phyloP scores from a whole-genome alignment of 768 basidiomycete species.

The Russula earlei region DNA sequence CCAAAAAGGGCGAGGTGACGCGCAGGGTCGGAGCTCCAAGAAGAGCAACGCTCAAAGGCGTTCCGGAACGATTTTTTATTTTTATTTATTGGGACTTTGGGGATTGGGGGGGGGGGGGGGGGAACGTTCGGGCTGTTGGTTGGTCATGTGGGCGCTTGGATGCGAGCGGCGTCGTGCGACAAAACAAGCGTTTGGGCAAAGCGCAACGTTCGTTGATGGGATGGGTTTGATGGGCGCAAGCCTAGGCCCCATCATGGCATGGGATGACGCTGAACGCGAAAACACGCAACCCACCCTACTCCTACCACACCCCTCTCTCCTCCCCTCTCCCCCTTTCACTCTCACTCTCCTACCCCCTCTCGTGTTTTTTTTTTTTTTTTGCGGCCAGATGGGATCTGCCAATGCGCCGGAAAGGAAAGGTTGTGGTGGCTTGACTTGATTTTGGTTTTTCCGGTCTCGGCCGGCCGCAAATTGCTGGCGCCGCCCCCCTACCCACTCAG shows the following conservation, averaged over 20 bases:
- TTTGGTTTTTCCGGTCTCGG: background rate
- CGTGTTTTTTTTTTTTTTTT: no score
- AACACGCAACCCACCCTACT: no score
- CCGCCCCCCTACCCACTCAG: background rate
- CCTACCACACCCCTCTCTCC: background rate
- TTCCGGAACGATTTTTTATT: no score
- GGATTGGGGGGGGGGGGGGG: background rate
- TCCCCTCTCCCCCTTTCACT: no score
- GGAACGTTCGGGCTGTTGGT: no score
- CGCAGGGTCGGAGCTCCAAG: background rate
- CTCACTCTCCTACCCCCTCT: no score
- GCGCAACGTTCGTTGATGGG: no score
- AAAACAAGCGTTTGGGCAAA: no score
- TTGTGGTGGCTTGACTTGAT: no score
- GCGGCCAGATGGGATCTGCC: no score
- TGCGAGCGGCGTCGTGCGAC: slow-evolving; percentile 14
- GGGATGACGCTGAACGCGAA: slow-evolving; percentile 7
- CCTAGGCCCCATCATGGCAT: background rate
- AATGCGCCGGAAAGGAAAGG: no score
- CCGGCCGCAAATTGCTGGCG: background rate
- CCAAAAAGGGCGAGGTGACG: background rate
- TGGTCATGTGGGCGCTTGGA: slow-evolving; percentile 13
- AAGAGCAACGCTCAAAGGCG: background rate
- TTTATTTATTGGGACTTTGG: background rate
- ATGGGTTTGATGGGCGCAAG: slow-evolving; percentile 13